These are phyloP conservation scores for Viridothelium virens DNA, from an alignment of 495 filamentous ascomycete genomes.

Conservation along the genomic window DNA sequence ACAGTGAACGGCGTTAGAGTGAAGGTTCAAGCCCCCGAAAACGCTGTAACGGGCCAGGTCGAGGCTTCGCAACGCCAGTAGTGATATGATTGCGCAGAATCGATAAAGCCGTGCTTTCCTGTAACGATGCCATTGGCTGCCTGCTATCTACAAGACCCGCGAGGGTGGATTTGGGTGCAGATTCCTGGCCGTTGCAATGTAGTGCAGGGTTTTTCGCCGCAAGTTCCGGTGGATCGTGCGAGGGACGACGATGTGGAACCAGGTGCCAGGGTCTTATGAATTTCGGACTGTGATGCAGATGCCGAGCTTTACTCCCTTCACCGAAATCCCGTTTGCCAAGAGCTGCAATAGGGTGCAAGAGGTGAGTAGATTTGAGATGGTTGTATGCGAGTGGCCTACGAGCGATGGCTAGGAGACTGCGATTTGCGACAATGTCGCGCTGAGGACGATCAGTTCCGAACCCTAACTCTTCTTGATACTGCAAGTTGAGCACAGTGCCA, in stretches of 20 bases:
- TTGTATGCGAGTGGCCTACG: too few species aligned
- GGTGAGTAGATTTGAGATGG: too few species aligned
- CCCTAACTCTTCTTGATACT: too few species aligned
- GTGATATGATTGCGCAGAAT: not conserved
- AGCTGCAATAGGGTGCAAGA: not conserved
- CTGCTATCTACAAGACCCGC: conserved; percentile 8
- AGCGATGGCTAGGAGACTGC: too few species aligned
- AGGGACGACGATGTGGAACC: not conserved
- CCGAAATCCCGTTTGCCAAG: not conserved
- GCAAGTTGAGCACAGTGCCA: too few species aligned
- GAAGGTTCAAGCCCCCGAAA: too few species aligned
- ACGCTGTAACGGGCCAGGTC: too few species aligned
- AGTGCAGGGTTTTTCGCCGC: not conserved
- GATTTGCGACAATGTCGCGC: too few species aligned
- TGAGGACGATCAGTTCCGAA: too few species aligned
- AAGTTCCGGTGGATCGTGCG: not conserved
- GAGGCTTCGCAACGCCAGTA: too few species aligned
- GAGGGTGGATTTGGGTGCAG: not conserved
- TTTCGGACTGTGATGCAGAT: not conserved
- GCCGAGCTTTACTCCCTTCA: not conserved
- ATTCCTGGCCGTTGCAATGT: not conserved
- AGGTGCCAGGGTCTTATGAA: not conserved
- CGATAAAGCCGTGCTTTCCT: not conserved
- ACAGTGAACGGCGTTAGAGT: too few species aligned
- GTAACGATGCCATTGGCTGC: not conserved